Evolutionary conservation across 225 moss, liverwort and hornwort species (phyloP).

Genomic region (Pseudoscleropodium purum): DNA sequence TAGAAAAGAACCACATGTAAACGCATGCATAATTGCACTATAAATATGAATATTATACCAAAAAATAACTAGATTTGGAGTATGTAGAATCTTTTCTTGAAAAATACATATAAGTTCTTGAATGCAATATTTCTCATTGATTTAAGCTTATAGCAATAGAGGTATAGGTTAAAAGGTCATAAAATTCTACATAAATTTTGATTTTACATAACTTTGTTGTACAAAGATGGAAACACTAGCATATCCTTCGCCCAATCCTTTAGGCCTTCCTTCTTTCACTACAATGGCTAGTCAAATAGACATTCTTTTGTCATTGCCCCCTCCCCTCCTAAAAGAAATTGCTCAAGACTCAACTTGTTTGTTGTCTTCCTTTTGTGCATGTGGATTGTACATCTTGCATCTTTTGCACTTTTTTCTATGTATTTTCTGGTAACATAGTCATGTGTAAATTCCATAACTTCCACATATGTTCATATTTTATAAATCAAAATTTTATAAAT

Average conservation of each 20-base stretch:
- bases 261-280: neutral
- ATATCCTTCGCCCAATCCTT: neutral
- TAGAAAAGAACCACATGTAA: neutral
- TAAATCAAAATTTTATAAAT: neutral
- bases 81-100: neutral
- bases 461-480: neutral
- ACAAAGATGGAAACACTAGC: neutral
- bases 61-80: neutral
- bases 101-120: neutral
- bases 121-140: neutral
- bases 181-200: neutral
- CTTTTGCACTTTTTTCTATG: neutral
- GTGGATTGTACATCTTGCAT: neutral
- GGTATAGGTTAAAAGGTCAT: neutral
- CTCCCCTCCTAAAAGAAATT: no score
- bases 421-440: neutral
- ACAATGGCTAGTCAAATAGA: accelerated
- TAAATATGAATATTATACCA: neutral
- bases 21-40: neutral
- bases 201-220: neutral
- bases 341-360: no score
- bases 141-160: neutral
- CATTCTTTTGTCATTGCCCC: neutral
- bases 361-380: no score
- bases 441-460: neutral